These are phyloP conservation scores for Citrus inodora DNA, from an alignment of 345 rosid species.

Conservation along the genomic window DNA sequence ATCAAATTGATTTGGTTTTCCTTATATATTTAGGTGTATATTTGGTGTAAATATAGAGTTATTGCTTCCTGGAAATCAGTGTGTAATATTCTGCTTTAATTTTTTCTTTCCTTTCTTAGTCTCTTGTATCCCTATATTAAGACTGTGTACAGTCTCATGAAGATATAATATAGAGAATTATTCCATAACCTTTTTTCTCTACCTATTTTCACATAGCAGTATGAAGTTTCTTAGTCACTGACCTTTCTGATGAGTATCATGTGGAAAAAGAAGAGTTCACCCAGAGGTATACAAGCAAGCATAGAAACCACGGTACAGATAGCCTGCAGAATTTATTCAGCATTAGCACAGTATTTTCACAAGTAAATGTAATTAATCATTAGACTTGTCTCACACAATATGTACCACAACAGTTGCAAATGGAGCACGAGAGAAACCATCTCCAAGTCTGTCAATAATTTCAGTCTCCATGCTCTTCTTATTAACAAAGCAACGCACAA, in stretches of 20 bases:
- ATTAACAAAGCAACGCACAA: slow-evolving; percentile 82
- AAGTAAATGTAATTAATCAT: not conserved
- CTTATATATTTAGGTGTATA: no score
- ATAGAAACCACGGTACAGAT: slow-evolving; percentile 86
- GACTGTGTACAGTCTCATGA: no score
- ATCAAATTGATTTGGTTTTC: no score
- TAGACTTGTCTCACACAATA: not conserved
- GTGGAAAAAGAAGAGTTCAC: slow-evolving; percentile 98
- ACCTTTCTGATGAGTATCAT: slow-evolving; percentile 92
- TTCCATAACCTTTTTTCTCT: no score
- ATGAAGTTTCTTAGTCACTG: slow-evolving; percentile 13
- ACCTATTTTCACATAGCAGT: no score
- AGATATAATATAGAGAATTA: no score
- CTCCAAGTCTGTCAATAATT: slow-evolving; percentile 92
- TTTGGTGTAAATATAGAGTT: no score
- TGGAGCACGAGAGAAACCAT: slow-evolving; percentile 93
- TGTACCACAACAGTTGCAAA: slow-evolving; percentile 95
- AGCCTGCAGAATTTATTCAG: slow-evolving; percentile 45
- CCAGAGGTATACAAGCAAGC: slow-evolving; percentile 83
- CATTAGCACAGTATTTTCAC: slow-evolving; percentile 15
- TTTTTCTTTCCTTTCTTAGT: no score
- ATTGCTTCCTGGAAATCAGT: no score
- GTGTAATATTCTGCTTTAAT: no score
- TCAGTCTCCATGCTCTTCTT: slow-evolving; percentile 82
- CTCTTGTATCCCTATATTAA: no score